Conservation (phyloP, 306 rosid species). For the Glycine tomentella region DNA sequence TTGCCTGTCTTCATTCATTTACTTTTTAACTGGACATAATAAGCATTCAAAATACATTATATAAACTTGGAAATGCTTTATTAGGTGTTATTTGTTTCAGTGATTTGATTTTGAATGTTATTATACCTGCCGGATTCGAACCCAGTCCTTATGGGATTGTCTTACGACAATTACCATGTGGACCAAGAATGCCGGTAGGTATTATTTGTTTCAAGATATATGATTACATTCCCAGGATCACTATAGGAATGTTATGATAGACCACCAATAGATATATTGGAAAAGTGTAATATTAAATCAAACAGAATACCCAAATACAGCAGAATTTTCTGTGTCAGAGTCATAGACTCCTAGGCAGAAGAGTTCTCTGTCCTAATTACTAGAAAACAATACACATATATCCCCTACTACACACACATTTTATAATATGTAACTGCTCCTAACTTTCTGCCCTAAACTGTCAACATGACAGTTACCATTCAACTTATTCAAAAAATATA, state of each 20-base stretch:
- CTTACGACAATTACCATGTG: no score
- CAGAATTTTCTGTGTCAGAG: neutral
- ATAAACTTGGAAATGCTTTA: constrained; percentile 4
- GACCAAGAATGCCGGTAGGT: no score
- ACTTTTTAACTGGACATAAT: constrained; percentile 25
- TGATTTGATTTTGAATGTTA: no score
- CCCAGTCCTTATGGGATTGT: no score
- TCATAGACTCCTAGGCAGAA: neutral
- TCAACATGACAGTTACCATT: neutral
- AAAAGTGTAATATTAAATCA: neutral
- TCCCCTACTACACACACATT: neutral
- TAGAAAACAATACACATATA: neutral
- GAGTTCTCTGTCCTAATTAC: neutral
- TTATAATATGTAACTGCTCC: neutral
- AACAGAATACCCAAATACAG: no score
- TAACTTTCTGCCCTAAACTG: neutral
- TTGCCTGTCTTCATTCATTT: constrained; percentile 16
- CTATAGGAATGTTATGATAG: neutral
- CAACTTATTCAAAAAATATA: neutral
- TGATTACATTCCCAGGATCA: neutral
- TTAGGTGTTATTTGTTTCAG: no score
- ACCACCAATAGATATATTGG: neutral
- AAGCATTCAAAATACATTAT: constrained; percentile 30
- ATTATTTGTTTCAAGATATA: neutral
- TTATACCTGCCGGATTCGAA: no score